Base-by-base conservation (phyloP, 2,329 filamentous ascomycete species). In the Verticillium isaacii region DNA sequence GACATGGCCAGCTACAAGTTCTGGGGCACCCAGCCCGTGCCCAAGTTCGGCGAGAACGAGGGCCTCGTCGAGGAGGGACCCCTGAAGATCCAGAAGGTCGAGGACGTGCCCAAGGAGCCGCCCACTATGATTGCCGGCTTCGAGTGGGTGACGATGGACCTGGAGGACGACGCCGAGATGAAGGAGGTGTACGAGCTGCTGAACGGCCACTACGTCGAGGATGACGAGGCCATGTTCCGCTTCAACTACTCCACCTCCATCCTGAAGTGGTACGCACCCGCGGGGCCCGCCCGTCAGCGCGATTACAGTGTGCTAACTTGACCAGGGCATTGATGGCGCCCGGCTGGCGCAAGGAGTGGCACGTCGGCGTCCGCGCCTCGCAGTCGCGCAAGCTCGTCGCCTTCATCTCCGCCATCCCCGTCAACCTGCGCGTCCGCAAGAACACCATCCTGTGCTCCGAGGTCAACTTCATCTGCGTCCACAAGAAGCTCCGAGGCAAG, bases 1-100 rank as follows among this genome's bases (percentile, higher is more conserved):
- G 93, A 97, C 72, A 97, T 97, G 92, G 93, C 89, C 7, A 91
- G 89, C 62, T 97, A 98, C 83, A 97, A 96, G 78, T 99, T 99
- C 80, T 99, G 95, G 95, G 89, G 92, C 75, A 99, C 95, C 56
- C 95, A 99, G 76, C 95, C 95, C 1, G 95, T 99, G 63, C 91
- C 91, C 58, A 89, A 89, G 71, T 97, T 98, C 71, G 89, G 85
- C 69, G 80, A 88, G 73, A 75, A 81, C 63, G 68, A 71, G 15
- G 77, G 81, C 57, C 78, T 84, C 59, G 77, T 87, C 57, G 81
- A 87, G 65, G 93, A 98, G 70, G 95, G 95, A 0, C 92, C 93
- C 0, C 91, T 99, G 73, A 90, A 89, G 77, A 79, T 88, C 19
- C 90, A 94, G 70, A 89, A 90, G 63, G 84, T 91, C 17, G 92